Percentiles rank a stretch among this genome's conserved stretches.
Evolutionary conservation across 306 rosid species (phyloP).

Genomic region (Medicago ruthenica): DNA sequence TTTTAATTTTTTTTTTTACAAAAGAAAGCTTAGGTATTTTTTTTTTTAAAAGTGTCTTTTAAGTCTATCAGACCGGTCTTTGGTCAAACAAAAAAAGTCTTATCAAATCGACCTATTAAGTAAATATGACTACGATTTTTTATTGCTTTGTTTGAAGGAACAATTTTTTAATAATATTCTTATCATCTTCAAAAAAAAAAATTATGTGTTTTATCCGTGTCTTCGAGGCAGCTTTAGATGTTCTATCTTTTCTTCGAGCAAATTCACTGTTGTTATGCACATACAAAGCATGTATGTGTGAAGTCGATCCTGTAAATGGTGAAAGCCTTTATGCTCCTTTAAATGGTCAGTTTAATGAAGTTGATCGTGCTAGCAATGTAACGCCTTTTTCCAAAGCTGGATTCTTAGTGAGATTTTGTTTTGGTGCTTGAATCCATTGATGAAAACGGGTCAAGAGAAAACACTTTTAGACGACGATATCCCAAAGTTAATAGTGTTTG

Average conservation of each 20-base stretch:
- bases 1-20: too few species aligned
- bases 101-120: too few species aligned
- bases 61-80: too few species aligned
- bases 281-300: constrained; percentile 34
- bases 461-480: constrained; percentile 34
- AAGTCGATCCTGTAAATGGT: constrained; percentile 25
- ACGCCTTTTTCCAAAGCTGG: constrained; percentile 73
- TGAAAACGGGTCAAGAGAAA: constrained; percentile 72
- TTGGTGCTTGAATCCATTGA: constrained; percentile 82
- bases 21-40: too few species aligned
- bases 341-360: constrained; percentile 39
- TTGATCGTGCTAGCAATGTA: constrained; percentile 31
- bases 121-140: too few species aligned
- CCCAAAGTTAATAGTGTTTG: not conserved
- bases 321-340: constrained; percentile 58
- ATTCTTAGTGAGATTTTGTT: constrained; percentile 49
- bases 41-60: too few species aligned
- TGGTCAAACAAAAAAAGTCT: too few species aligned
- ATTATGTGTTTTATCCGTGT: constrained; percentile 49
- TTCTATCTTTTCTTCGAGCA: constrained; percentile 46
- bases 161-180: too few species aligned
- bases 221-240: constrained; percentile 41
- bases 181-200: too few species aligned
- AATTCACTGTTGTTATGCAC: constrained; percentile 45
- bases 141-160: too few species aligned